These are phyloP conservation scores for Penicillium sp. DNA, from an alignment of 2,329 filamentous ascomycete genomes.

Conservation along the genomic window DNA sequence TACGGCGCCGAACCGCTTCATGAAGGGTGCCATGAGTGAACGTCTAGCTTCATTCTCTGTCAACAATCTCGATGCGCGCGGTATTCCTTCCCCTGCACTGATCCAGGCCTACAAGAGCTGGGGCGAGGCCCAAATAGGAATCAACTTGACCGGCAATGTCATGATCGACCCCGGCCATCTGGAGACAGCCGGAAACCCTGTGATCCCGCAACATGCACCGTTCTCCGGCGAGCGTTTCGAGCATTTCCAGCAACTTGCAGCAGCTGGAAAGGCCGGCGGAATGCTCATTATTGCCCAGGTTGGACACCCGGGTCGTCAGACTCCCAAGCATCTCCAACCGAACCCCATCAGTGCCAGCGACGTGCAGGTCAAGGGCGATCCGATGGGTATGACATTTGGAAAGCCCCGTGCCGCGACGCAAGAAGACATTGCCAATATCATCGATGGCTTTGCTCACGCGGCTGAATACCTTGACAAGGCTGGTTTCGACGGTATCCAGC, in stretches of 20 bases:
- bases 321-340: slow-evolving; percentile 42
- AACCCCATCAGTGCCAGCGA: slow-evolving; percentile 51
- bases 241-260: not conserved
- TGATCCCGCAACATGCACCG: not conserved
- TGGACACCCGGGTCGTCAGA: slow-evolving; percentile 60
- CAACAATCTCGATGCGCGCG: slow-evolving; percentile 49
- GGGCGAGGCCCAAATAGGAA: slow-evolving; percentile 55
- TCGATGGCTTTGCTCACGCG: slow-evolving; percentile 57
- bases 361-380: slow-evolving; percentile 41
- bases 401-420: slow-evolving; percentile 32
- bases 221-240: not conserved
- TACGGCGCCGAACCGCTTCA: slow-evolving; percentile 60
- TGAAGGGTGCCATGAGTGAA: slow-evolving; percentile 66
- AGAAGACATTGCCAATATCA: slow-evolving; percentile 48
- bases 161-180: slow-evolving; percentile 60
- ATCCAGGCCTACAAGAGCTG: slow-evolving; percentile 58
- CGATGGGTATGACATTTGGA: slow-evolving; percentile 32
- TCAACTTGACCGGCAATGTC: slow-evolving; percentile 60
- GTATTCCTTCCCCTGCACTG: slow-evolving; percentile 51
- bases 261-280: slow-evolving; percentile 40
- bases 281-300: slow-evolving; percentile 58
- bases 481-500: not conserved
- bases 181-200: slow-evolving; percentile 30
- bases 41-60: slow-evolving; percentile 58
- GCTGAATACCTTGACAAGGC: not conserved